These are phyloP conservation scores for Neurospora sp. DNA, from an alignment of 495 filamentous ascomycete genomes.

Conservation along the genomic window DNA sequence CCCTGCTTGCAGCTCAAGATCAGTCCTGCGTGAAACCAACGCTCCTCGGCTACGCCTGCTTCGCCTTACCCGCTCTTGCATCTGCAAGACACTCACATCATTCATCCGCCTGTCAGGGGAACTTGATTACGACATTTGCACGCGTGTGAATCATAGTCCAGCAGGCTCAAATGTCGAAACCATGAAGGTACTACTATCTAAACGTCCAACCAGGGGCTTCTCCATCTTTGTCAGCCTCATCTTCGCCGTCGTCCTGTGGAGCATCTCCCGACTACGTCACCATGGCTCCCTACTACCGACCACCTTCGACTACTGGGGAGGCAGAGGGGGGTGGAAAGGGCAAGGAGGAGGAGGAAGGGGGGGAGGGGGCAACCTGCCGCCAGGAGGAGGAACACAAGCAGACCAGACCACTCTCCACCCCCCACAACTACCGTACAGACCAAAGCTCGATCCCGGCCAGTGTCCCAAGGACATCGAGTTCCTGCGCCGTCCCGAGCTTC, in stretches of 20 bases:
- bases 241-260: conserved; percentile 11
- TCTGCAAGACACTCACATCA: background rate
- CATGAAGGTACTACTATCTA: conserved; percentile 8
- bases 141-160: background rate
- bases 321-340: background rate
- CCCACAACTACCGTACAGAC: conserved; percentile 1
- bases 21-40: background rate
- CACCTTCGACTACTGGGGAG: background rate
- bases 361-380: background rate
- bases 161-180: background rate
- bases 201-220: conserved; percentile 11
- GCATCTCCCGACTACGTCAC: conserved; percentile 10
- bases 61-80: background rate
- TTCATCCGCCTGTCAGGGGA: background rate
- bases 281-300: conserved; percentile 7
- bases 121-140: background rate
- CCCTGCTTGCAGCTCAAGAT: background rate
- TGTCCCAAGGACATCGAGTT: conserved; percentile 13
- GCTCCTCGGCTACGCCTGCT: background rate
- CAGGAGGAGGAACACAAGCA: background rate
- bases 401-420: background rate
- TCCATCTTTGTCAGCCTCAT: conserved; percentile 11
- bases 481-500: conserved; percentile 17
- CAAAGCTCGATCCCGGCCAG: conserved; percentile 1
- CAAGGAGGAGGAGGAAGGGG: background rate